These are phyloP conservation scores for Aspergillus floridensis DNA, from an alignment of 2,329 filamentous ascomycete genomes.

Conservation along the genomic window DNA sequence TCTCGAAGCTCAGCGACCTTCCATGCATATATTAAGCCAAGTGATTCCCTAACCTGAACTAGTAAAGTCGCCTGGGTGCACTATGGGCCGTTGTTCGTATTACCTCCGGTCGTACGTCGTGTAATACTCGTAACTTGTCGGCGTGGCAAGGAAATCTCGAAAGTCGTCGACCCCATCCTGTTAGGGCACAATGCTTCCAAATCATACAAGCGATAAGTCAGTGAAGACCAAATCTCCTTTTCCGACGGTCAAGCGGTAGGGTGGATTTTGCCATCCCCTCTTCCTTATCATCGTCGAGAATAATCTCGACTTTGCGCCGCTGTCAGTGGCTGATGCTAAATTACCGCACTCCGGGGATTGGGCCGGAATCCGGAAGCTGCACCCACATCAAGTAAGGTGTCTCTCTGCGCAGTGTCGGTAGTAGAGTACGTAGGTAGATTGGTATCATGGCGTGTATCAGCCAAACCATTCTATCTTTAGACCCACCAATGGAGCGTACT, in stretches of 20 bases:
- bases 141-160: conserved; percentile 3
- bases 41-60: neutral
- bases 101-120: neutral
- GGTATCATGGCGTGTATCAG: neutral
- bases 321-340: neutral
- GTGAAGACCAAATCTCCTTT: too few relatives aligned
- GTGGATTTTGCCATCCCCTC: too few relatives aligned
- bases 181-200: neutral
- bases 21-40: conserved; percentile 7
- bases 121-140: neutral
- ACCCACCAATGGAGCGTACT: neutral
- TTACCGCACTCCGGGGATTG: conserved; percentile 1
- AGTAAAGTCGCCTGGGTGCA: neutral
- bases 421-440: too few relatives aligned
- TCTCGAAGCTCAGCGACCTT: conserved; percentile 5
- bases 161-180: neutral
- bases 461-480: conserved; percentile 4
- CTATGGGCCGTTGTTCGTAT: conserved; percentile 2
- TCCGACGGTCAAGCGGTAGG: neutral
- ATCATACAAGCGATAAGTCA: neutral
- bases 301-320: neutral
- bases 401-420: too few relatives aligned
- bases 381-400: neutral
- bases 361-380: conserved; percentile 3
- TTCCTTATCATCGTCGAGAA: neutral